These are phyloP conservation scores for Evansstolkia leycettana DNA, from an alignment of 495 filamentous ascomycete species.

Conservation along the genomic window DNA sequence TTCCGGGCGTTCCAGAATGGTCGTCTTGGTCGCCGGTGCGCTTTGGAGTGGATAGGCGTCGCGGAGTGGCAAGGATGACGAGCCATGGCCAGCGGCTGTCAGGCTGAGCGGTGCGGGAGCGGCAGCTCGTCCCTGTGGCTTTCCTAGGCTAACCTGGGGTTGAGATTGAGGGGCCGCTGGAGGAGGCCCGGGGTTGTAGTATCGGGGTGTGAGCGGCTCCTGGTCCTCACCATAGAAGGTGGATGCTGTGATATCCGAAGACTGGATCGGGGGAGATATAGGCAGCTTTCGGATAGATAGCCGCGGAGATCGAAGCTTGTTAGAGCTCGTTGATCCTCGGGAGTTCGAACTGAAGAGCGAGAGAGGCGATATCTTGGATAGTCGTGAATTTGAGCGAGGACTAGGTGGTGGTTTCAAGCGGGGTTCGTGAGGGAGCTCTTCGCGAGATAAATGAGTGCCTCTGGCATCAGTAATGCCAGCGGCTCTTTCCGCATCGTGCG, in stretches of 20 bases:
- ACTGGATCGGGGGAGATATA: conserved; percentile 46
- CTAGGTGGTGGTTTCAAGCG: conserved; percentile 14
- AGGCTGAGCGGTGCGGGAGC: conserved; percentile 27
- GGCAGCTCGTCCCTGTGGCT: conserved; percentile 10
- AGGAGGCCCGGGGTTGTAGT: conserved; percentile 46
- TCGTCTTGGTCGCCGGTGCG: conserved; percentile 61
- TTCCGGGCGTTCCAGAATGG: conserved; percentile 55
- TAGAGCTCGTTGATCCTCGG: conserved; percentile 40
- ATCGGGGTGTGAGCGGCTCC: conserved; percentile 43
- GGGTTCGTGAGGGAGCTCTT: conserved; percentile 8
- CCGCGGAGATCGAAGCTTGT: conserved; percentile 39
- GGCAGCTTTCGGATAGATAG: conserved; percentile 39
- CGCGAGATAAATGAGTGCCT: conserved; percentile 17
- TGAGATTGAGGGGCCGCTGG: conserved; percentile 26
- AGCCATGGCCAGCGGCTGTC: conserved; percentile 14
- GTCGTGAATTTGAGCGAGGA: conserved; percentile 23
- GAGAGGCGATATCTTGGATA: conserved; percentile 36
- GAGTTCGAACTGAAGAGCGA: conserved; percentile 44
- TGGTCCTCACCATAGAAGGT: conserved; percentile 35
- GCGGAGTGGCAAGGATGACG: conserved; percentile 44
- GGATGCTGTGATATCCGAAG: conserved; percentile 28
- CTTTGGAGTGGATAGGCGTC: conserved; percentile 37
- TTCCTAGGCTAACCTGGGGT: conserved; percentile 6
- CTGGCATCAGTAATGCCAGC: conserved; percentile 23
- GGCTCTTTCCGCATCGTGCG: conserved; percentile 64